These are phyloP conservation scores for Sutorius eximius DNA, from an alignment of 1,284 basidiomycete genomes.

Conservation along the genomic window DNA sequence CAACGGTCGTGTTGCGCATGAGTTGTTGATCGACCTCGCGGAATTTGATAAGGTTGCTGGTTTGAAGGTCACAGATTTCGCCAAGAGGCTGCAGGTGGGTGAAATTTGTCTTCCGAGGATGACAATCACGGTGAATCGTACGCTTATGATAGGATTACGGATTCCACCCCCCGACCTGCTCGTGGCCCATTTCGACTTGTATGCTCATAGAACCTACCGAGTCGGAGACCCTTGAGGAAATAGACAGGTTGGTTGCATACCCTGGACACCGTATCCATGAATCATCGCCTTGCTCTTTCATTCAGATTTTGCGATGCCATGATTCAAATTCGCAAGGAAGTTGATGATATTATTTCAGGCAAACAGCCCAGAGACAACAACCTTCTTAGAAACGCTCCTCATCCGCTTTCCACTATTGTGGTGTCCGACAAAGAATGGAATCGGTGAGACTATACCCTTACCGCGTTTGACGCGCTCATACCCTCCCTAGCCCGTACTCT, in stretches of 20 bases:
- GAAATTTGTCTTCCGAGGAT: not conserved
- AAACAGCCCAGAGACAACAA: conserved; percentile 88
- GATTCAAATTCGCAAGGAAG: conserved; percentile 92
- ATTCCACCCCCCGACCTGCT: conserved; percentile 90
- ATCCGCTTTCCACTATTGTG: conserved; percentile 78
- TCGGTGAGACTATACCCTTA: conserved; percentile 48
- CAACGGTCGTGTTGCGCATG: conserved; percentile 92
- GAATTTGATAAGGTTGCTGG: conserved; percentile 91
- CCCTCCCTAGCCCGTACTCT: conserved; percentile 69
- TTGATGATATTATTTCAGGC: conserved; percentile 83
- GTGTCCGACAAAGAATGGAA: conserved; percentile 80
- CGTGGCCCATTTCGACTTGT: conserved; percentile 92
- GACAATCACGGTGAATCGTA: conserved; percentile 1
- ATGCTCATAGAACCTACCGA: conserved; percentile 97
- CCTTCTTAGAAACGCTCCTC: conserved; percentile 91
- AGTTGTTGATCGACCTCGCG: conserved; percentile 91
- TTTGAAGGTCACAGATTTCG: conserved; percentile 93
- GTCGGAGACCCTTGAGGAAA: conserved; percentile 87
- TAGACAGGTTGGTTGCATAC: conserved; percentile 63
- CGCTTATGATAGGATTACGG: conserved; percentile 66
- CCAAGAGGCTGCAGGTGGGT: conserved; percentile 85
- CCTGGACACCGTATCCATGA: not conserved
- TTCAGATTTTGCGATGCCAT: conserved; percentile 91
- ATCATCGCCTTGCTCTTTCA: not conserved
- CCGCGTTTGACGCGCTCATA: not conserved